A percentile compares a stretch with the other conserved stretches of the same genome.
Conservation (phyloP, 768 basidiomycete genomes). For the Boletus subcaerulescens region DNA sequence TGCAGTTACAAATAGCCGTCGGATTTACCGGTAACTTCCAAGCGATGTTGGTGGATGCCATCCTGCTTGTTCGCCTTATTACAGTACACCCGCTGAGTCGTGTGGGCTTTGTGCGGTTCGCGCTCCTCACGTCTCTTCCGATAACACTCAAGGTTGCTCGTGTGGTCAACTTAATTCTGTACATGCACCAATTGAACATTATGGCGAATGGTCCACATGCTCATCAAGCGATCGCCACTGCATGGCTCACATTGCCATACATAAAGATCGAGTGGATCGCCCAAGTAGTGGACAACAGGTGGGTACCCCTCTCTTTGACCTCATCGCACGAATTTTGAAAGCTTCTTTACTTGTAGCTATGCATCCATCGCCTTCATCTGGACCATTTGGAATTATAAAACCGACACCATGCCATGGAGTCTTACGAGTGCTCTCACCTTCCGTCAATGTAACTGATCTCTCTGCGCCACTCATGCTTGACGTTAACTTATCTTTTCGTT, state of each 20-base stretch:
- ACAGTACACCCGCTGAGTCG: slow-evolving; percentile 16
- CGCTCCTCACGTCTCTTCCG: slow-evolving; percentile 14
- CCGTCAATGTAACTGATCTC: slow-evolving; percentile 1
- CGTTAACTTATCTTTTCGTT: not conserved
- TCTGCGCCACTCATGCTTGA: not conserved
- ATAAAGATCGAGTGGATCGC: slow-evolving; percentile 31
- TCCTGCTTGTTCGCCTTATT: slow-evolving; percentile 23
- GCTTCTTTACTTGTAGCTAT: slow-evolving; percentile 11
- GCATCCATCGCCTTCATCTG: slow-evolving; percentile 26
- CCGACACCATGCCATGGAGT: not conserved
- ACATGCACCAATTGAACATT: not conserved
- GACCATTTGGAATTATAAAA: slow-evolving; percentile 5
- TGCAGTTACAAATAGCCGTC: slow-evolving; percentile 16
- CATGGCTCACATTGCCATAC: slow-evolving; percentile 22
- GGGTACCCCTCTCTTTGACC: not conserved
- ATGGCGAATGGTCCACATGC: not conserved
- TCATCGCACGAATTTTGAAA: not conserved
- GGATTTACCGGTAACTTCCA: slow-evolving; percentile 21
- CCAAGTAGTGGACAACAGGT: slow-evolving; percentile 30
- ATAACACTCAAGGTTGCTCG: slow-evolving; percentile 20
- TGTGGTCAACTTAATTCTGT: slow-evolving; percentile 17
- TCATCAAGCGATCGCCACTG: not conserved
- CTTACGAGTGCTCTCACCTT: not conserved
- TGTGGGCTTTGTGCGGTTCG: slow-evolving; percentile 12
- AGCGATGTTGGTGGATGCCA: slow-evolving; percentile 21